phyloP scores from a whole-genome alignment of 306 rosid genomes.

The Rosa chinensis region DNA sequence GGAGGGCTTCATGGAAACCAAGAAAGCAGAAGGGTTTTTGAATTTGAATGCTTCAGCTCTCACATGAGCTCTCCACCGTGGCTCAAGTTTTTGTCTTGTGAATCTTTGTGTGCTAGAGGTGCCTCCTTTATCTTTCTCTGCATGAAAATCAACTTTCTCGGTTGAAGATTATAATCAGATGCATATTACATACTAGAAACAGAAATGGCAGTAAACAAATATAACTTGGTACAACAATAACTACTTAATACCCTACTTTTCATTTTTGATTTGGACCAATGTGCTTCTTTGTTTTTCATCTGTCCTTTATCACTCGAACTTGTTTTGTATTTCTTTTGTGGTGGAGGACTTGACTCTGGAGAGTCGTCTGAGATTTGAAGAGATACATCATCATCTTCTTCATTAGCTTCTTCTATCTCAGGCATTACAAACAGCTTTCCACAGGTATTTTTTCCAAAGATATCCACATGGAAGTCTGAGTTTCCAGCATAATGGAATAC shows the following conservation, averaged over 20 bases:
- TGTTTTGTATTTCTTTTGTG: not conserved
- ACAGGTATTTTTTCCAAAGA: slow-evolving; percentile 23
- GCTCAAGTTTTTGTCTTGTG: not conserved
- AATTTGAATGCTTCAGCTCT: slow-evolving; percentile 2
- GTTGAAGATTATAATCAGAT: not conserved
- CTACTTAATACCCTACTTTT: not conserved
- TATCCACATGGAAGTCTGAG: slow-evolving; percentile 19
- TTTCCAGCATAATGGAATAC: slow-evolving; percentile 26
- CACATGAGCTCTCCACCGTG: not conserved
- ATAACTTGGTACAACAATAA: not conserved
- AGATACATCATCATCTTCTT: not conserved
- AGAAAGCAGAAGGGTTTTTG: not conserved
- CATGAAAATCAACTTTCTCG: not conserved
- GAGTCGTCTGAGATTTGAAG: not conserved
- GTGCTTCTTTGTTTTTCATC: not conserved
- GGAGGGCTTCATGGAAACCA: not conserved
- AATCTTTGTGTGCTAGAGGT: not conserved
- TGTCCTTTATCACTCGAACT: not conserved
- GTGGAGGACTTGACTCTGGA: not conserved
- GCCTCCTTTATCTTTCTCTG: not conserved
- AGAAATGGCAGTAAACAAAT: not conserved
- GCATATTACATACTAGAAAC: not conserved
- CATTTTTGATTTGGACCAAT: not conserved
- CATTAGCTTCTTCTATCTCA: not conserved
- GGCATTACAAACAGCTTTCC: not conserved